A percentile compares a stretch with the other conserved stretches of the same genome.
phyloP scores from a whole-genome alignment of 1,284 basidiomycete genomes.

The Takashimella koratensis region DNA sequence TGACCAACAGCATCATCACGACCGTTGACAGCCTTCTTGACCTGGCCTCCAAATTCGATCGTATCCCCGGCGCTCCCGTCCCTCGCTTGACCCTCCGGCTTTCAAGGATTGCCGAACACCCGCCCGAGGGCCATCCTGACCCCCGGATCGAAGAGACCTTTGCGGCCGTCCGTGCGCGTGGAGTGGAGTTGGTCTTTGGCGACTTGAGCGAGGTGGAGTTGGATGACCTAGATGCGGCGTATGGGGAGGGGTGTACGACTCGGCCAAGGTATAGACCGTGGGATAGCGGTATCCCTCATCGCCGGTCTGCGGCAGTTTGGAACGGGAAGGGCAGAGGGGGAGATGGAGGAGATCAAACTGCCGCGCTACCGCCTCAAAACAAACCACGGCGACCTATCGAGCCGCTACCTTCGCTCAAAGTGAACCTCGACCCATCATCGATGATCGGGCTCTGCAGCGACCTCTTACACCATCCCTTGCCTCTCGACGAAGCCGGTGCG shows the following conservation, averaged over 20 bases:
- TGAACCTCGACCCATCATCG: constrained; percentile 76
- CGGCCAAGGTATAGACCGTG: not conserved
- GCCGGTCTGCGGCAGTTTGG: not conserved
- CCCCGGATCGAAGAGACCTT: constrained; percentile 63
- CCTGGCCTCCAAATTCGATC: constrained; percentile 9
- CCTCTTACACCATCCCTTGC: constrained; percentile 68
- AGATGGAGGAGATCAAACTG: not conserved
- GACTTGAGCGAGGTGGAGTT: constrained; percentile 46
- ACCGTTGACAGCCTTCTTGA: constrained; percentile 52
- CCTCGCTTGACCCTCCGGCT: constrained; percentile 60
- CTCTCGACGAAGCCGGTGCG: constrained; percentile 55
- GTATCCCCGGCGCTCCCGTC: constrained; percentile 18
- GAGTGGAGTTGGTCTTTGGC: constrained; percentile 64
- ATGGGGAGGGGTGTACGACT: not conserved
- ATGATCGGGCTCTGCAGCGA: constrained; percentile 79
- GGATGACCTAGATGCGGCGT: not conserved
- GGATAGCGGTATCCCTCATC: not conserved
- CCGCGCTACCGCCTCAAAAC: not conserved
- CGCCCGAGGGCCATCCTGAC: constrained; percentile 47
- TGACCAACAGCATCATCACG: constrained; percentile 54
- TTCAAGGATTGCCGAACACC: constrained; percentile 58
- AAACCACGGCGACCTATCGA: not conserved
- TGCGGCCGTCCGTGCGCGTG: constrained; percentile 57
- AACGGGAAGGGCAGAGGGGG: not conserved
- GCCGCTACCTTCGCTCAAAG: constrained; percentile 55